Percentiles rank a stretch among this genome's conserved stretches.
Evolutionary conservation across 441 rosid species (phyloP).

Genomic region (Cnidoscolus chayamansa): DNA sequence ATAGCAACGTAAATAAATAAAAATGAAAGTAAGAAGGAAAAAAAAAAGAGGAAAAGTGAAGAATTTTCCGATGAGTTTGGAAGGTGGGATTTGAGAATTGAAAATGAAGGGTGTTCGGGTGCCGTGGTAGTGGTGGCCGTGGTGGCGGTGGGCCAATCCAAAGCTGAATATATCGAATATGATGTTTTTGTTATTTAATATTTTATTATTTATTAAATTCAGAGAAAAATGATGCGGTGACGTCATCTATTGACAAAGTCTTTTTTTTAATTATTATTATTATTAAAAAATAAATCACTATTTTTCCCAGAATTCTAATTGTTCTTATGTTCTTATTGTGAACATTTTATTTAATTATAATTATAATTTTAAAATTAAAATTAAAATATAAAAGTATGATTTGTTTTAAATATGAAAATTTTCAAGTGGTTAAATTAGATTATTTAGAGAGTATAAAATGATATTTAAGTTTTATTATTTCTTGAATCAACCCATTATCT

Average conservation of each 20-base stretch:
- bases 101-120: conserved; percentile 17
- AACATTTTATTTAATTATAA: no score
- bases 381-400: no score
- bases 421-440: no score
- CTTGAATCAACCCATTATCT: no score
- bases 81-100: conserved; percentile 29
- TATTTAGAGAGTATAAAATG: no score
- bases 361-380: no score
- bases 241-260: conserved; percentile 45
- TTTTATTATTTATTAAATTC: not conserved
- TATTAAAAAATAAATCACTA: not conserved
- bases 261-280: not conserved
- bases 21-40: not conserved
- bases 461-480: no score
- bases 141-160: conserved; percentile 21
- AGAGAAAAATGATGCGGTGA: conserved; percentile 22
- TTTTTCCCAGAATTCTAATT: not conserved
- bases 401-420: no score
- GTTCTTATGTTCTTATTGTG: no score
- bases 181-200: not conserved
- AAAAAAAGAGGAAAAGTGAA: not conserved
- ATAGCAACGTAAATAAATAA: not conserved
- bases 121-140: conserved; percentile 15
- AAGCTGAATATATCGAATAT: conserved; percentile 9
- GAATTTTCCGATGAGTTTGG: conserved; percentile 39